Evolutionary conservation across 2,329 filamentous ascomycete species (phyloP).

Genomic region (Aspergillus intermedius): DNA sequence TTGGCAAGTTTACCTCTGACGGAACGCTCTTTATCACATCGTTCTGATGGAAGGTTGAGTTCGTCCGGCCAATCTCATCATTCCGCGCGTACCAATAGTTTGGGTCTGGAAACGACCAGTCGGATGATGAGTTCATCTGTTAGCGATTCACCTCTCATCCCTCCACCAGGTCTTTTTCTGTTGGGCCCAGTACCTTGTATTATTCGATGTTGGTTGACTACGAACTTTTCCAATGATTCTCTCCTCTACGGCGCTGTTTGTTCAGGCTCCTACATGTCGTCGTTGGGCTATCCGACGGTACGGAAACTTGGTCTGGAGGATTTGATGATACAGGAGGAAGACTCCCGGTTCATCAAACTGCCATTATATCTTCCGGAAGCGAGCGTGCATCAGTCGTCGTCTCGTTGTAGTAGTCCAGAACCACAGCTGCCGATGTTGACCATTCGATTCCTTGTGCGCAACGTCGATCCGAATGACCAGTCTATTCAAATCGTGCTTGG

Average conservation of each 20-base stretch:
- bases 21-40: conserved; percentile 87
- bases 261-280: conserved; percentile 82
- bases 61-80: conserved; percentile 76
- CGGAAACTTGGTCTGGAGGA: conserved; percentile 65
- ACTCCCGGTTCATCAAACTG: conserved; percentile 63
- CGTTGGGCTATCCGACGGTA: conserved; percentile 68
- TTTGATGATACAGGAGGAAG: conserved; percentile 61
- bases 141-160: conserved; percentile 65
- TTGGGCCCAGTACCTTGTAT: conserved; percentile 88
- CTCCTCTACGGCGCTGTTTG: conserved; percentile 88
- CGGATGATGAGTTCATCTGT: conserved; percentile 58
- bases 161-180: conserved; percentile 77
- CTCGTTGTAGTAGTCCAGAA: conserved; percentile 64
- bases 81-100: conserved; percentile 77
- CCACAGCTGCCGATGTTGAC: conserved; percentile 77
- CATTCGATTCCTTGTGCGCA: conserved; percentile 68
- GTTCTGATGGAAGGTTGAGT: conserved; percentile 90
- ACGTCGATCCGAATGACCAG: conserved; percentile 45
- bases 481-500: conserved; percentile 81
- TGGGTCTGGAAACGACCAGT: conserved; percentile 68
- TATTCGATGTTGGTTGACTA: conserved; percentile 90
- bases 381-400: conserved; percentile 64
- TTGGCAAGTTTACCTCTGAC: conserved; percentile 74
- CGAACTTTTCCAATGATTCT: conserved; percentile 80
- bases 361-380: conserved; percentile 88